Conservation (phyloP, 192 early-diverging fungal genomes). For the Linnemannia zychae region DNA sequence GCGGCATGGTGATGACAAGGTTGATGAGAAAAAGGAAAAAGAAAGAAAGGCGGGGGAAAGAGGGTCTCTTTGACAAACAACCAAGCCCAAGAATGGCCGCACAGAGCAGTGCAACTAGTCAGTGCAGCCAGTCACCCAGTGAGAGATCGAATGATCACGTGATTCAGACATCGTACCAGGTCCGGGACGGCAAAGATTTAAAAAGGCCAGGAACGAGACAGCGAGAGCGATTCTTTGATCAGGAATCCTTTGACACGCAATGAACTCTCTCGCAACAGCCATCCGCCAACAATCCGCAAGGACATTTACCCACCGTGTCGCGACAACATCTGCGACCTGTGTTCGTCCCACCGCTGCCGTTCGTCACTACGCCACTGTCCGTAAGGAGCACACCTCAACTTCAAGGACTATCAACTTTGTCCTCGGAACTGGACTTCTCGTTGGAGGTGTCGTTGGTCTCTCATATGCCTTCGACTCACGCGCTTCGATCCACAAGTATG, state of each 20-base stretch:
- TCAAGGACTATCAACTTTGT: conserved; percentile 58
- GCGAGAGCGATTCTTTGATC: conserved; percentile 9
- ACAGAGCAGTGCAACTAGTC: too few relatives aligned
- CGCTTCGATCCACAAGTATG: conserved; percentile 76
- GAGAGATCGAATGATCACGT: background rate
- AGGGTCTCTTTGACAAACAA: background rate
- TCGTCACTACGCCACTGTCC: conserved; percentile 46
- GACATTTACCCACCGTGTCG: background rate
- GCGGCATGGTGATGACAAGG: conserved; percentile 1
- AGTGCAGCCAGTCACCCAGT: background rate
- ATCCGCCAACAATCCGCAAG: conserved; percentile 28
- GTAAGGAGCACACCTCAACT: conserved; percentile 43
- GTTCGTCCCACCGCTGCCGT: conserved; percentile 24
- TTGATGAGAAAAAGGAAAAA: background rate
- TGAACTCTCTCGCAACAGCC: conserved; percentile 31
- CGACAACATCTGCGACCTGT: background rate
- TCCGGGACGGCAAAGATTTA: background rate
- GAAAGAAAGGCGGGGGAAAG: background rate
- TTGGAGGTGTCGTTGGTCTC: conserved; percentile 60
- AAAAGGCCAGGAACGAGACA: background rate
- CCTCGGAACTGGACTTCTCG: conserved; percentile 55
- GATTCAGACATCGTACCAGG: background rate
- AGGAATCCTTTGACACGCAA: conserved; percentile 6
- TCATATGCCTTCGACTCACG: conserved; percentile 79
- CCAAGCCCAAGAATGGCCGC: background rate